phyloP scores from a whole-genome alignment of 2,329 filamentous ascomycete species.

The Penicillium corylophilum region DNA sequence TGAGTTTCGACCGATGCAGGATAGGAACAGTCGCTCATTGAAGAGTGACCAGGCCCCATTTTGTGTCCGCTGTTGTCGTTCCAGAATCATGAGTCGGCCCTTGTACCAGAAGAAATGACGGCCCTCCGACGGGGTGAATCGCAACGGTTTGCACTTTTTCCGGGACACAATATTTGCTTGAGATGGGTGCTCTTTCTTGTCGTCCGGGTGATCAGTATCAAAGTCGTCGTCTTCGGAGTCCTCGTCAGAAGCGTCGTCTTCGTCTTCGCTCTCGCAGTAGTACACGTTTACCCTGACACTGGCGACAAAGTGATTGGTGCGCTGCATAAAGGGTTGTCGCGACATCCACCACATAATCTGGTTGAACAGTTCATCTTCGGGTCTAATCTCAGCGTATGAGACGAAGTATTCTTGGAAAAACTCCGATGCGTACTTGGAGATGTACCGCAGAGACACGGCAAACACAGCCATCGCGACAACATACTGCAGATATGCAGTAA shows the following conservation, averaged over 20 bases:
- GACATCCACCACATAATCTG: conserved; percentile 71
- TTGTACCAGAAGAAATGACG: conserved; percentile 69
- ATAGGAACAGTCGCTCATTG: conserved; percentile 34
- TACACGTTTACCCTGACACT: conserved; percentile 57
- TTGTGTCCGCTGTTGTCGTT: conserved; percentile 26
- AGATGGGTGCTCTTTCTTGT: conserved; percentile 41
- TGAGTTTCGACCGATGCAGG: conserved; percentile 37
- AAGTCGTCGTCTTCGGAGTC: conserved; percentile 22
- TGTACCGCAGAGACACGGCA: conserved; percentile 55
- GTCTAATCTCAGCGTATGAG: conserved; percentile 64
- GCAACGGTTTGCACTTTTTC: conserved; percentile 36
- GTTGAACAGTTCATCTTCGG: conserved; percentile 71
- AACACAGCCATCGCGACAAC: conserved; percentile 53
- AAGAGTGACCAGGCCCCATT: conserved; percentile 19
- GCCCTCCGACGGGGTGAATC: conserved; percentile 67
- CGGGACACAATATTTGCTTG: conserved; percentile 41
- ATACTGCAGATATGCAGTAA: conserved; percentile 62
- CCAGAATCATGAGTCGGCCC: conserved; percentile 50
- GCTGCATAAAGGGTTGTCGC: conserved; percentile 59
- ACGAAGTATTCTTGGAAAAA: conserved; percentile 58
- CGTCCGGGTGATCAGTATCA: conserved; percentile 29
- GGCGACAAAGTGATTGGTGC: conserved; percentile 62
- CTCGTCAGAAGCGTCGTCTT: conserved; percentile 19
- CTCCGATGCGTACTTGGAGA: conserved; percentile 49
- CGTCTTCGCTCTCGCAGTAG: conserved; percentile 23